Evolutionary conservation across 2,329 filamentous ascomycete species (phyloP), one percentile per base, ranked within the genome.

Genomic region (Colletotrichum musae): DNA sequence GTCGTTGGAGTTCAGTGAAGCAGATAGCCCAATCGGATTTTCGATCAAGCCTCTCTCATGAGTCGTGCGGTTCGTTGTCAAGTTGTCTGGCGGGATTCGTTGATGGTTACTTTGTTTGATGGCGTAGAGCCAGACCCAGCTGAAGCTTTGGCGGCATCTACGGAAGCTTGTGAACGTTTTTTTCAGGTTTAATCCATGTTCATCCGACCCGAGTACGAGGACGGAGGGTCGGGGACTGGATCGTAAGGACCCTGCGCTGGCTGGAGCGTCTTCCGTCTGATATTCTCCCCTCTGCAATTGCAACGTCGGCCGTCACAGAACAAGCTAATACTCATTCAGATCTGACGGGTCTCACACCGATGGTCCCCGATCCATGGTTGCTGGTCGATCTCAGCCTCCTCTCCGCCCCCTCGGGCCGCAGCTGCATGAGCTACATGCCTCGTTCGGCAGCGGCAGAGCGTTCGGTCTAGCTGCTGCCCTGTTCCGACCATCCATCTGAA

Each of bases 221-320:
- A 41, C 6, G 62, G 15, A 52, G 36, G 60, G 45, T 36, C 32
- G 32, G 32, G 32, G 32, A 36, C 24, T 12, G 13, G 9, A 1
- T 26, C 2, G 6, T 12, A 36, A 36, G 45, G 36, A 24, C 36
- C 51, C 5, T 13, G 12, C 10, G 26, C 26, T 64, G 59, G 59
- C 28, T 67, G 62, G 61, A 24, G 56, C 51, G 21, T 15, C 21
- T 12, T 28, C 28, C 62, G 57, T 70, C 57, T 61, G 56, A 67
- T 61, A 13, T 60, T 10, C 32, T 10, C 32, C 39, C 16, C 2
- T 28, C 12, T 54, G 41, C 32, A 36, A 5, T 52, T 18, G 62
- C 26, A 69, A 66, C 47, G 51, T 12, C 6, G 3, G 18, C 45
- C 36, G 67, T 61, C 45, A 28, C 43, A 66, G 56, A 39, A 52